Conservation (phyloP, 2,329 filamentous ascomycete species). For the Aspergillus novofumigatus region DNA sequence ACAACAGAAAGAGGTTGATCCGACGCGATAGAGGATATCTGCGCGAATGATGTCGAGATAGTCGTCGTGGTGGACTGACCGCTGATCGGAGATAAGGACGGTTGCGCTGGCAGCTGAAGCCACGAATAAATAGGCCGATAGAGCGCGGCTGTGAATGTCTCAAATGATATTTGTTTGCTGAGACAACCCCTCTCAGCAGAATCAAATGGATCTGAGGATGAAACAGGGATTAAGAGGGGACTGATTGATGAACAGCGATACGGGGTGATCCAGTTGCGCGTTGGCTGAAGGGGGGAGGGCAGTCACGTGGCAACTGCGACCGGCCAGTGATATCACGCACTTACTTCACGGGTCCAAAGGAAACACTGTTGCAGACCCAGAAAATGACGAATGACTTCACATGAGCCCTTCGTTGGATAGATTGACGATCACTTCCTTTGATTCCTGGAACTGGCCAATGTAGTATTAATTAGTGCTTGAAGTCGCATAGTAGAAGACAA, state of each 20-base stretch:
- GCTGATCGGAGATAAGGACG: slow-evolving; percentile 41
- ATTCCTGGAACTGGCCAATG: slow-evolving; percentile 25
- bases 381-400: slow-evolving; percentile 3
- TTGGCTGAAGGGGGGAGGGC: slow-evolving; percentile 19
- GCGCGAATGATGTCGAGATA: not conserved
- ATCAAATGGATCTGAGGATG: slow-evolving; percentile 11
- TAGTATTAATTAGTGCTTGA: slow-evolving; percentile 32
- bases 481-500: slow-evolving; percentile 16
- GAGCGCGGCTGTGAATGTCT: not conserved
- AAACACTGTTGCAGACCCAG: slow-evolving; percentile 2
- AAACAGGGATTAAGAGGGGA: slow-evolving; percentile 8
- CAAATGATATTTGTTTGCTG: not conserved
- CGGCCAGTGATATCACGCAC: slow-evolving; percentile 39
- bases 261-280: slow-evolving; percentile 19
- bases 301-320: slow-evolving; percentile 34
- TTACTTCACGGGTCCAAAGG: slow-evolving; percentile 34
- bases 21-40: not conserved
- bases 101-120: slow-evolving; percentile 16
- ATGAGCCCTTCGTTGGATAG: slow-evolving; percentile 25
- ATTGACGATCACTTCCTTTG: slow-evolving; percentile 25
- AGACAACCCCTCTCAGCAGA: slow-evolving; percentile 15
- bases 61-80: not conserved
- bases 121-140: slow-evolving; percentile 22
- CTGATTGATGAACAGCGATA: slow-evolving; percentile 10
- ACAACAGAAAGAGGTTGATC: not conserved